Evolutionary conservation across 306 rosid species (phyloP), one percentile per base, ranked within the genome.

Genomic region (Quercus mongolica): DNA sequence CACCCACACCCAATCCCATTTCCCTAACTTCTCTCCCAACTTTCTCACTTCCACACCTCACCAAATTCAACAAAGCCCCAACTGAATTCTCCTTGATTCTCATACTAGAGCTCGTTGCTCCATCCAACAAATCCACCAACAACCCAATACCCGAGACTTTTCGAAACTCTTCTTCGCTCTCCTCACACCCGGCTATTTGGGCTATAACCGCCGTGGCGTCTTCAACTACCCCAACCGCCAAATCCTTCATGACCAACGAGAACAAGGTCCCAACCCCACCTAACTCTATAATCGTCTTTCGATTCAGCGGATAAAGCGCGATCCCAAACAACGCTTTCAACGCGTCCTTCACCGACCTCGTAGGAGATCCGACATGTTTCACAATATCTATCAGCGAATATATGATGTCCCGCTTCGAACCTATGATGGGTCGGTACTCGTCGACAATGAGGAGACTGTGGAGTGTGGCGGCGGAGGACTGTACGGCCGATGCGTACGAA

Each of bases 161-260:
- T 30, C 78, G 69, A 30, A 95, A 93, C 4, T 93, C 98, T 4
- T 86, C 88, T 2, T 70, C 92, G 76, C 98, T 89, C 71, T 95
- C 99, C 23, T 89, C 97, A 75, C 98, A 95, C 1, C 98, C 99
- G 2, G 98, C 98, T 5, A 95, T 85, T 85, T 95, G 99, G 5
- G 99, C 97, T 0, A 95, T 76, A 20, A 95, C 99, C 20, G 99
- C 99, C 26, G 99, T 89, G 0, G 96, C 88, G 20, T 95, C 99
- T 82, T 95, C 99, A 23, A 91, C 87, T 23, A 95, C 83, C 54
- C 99, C 99, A 0, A 84, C 80, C 59, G 91, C 76, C 5, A 91
- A 87, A 25, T 86, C 99, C 84, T 85, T 85, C 2, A 84, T 68
- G 0, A 91, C 79, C 2, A 91, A 61, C 0, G 89, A 73, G 52